A percentile compares a stretch with the other conserved stretches of the same genome.
Evolutionary conservation across 257 asterid genomes (phyloP).

Genomic region (Ligustrum vulgare): DNA sequence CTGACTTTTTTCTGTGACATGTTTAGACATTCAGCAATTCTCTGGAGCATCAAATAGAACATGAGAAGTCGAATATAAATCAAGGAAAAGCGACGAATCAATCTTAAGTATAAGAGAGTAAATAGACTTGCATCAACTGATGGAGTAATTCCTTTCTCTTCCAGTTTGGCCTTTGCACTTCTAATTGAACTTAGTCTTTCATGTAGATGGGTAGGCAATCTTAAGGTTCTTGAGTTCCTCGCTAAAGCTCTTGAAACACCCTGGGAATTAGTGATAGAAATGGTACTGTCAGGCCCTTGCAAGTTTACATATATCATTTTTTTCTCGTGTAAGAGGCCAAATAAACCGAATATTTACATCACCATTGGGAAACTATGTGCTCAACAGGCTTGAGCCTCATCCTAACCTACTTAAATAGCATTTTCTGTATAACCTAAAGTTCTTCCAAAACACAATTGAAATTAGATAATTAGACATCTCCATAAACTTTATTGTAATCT

Average conservation of each 20-base stretch:
- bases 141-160: slow-evolving; percentile 81
- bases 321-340: background rate
- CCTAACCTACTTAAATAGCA: background rate
- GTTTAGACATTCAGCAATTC: slow-evolving; percentile 80
- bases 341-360: background rate
- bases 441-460: background rate
- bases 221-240: slow-evolving; percentile 78
- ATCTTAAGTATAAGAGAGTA: background rate
- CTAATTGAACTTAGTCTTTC: slow-evolving; percentile 80
- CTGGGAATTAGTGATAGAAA: slow-evolving; percentile 35
- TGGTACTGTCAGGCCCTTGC: background rate
- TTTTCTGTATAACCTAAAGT: background rate
- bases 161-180: slow-evolving; percentile 76
- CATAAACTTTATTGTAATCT: background rate
- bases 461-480: background rate
- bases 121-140: slow-evolving; percentile 65
- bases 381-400: background rate
- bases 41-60: slow-evolving; percentile 48
- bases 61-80: slow-evolving; percentile 5
- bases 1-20: slow-evolving; percentile 87
- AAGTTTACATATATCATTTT: background rate
- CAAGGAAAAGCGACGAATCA: background rate
- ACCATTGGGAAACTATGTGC: background rate
- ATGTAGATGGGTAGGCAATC: slow-evolving; percentile 82
- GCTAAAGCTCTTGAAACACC: slow-evolving; percentile 90